Evolutionary conservation across 768 basidiomycete species (phyloP).

Genomic region (Kwoniella bestiolae): DNA sequence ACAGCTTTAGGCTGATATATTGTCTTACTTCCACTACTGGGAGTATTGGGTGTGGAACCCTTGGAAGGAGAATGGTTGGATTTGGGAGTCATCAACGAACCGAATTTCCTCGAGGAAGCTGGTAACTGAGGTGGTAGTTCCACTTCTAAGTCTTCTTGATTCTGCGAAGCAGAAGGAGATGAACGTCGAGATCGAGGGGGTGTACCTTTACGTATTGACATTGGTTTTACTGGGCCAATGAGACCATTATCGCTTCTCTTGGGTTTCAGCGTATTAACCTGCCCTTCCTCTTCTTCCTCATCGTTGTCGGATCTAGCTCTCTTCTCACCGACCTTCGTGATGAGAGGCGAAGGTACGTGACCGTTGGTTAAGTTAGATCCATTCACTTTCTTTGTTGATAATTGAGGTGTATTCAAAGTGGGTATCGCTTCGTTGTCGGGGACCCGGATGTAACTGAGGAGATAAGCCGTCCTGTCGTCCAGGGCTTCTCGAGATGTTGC

Average conservation of each 20-base stretch:
- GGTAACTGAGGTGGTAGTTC: constrained; percentile 17
- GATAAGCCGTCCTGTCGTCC: constrained; percentile 79
- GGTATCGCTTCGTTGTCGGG: constrained; percentile 12
- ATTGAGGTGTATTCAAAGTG: neutral
- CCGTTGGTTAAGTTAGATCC: constrained; percentile 12
- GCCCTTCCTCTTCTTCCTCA: constrained; percentile 3
- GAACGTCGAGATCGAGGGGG: neutral
- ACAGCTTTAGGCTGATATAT: constrained; percentile 19
- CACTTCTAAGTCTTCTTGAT: neutral
- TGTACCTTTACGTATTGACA: constrained; percentile 11
- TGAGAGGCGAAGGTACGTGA: neutral
- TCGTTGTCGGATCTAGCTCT: constrained; percentile 4
- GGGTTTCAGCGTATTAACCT: constrained; percentile 1
- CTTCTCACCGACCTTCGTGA: neutral
- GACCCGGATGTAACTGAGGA: constrained; percentile 81
- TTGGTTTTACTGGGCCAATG: constrained; percentile 1
- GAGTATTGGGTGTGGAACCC: neutral
- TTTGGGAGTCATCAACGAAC: constrained; percentile 5
- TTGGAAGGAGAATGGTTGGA: neutral
- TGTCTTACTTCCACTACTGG: neutral
- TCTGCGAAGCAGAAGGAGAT: neutral
- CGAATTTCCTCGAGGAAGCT: constrained; percentile 12
- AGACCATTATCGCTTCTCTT: constrained; percentile 1
- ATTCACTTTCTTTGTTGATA: neutral
- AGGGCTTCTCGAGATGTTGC: constrained; percentile 61